phyloP scores from a whole-genome alignment of 129 eudicot genomes.

The Erigeron canadensis region DNA sequence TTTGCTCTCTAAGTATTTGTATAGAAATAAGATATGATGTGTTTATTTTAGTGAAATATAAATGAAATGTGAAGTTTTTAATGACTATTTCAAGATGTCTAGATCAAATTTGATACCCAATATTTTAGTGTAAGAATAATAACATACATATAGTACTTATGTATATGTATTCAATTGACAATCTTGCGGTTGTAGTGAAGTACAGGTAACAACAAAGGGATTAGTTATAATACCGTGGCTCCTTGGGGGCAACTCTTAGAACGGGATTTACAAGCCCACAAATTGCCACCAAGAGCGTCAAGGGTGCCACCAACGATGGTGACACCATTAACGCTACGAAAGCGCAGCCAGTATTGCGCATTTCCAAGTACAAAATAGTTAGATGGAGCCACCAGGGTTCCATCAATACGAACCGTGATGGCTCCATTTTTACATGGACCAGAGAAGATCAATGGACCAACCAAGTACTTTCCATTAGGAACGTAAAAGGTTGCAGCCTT shows the following conservation, averaged over 20 bases:
- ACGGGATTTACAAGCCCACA: constrained; percentile 67
- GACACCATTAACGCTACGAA: constrained; percentile 49
- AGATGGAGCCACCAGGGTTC: constrained; percentile 60
- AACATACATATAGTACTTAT: too few species aligned
- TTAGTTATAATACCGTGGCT: constrained; percentile 48
- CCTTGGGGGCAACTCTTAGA: constrained; percentile 54
- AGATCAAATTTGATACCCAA: too few species aligned
- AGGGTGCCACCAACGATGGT: constrained; percentile 53
- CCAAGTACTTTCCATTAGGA: constrained; percentile 59
- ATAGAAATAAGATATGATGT: too few species aligned
- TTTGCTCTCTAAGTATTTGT: too few species aligned
- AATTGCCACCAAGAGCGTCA: constrained; percentile 60
- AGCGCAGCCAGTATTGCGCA: constrained; percentile 42
- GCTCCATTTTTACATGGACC: constrained; percentile 52
- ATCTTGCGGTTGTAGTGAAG: too few species aligned
- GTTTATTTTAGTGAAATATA: too few species aligned
- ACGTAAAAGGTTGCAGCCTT: constrained; percentile 50
- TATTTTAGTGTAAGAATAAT: too few species aligned
- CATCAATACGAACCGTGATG: constrained; percentile 45
- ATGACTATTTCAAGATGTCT: too few species aligned
- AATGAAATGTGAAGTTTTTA: too few species aligned
- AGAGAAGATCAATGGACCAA: constrained; percentile 19
- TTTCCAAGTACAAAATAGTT: constrained; percentile 43
- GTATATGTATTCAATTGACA: too few species aligned
- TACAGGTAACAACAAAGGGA: too few species aligned